Conservation (phyloP, 73 alveolate genomes). For the Uronychia binucleata region DNA sequence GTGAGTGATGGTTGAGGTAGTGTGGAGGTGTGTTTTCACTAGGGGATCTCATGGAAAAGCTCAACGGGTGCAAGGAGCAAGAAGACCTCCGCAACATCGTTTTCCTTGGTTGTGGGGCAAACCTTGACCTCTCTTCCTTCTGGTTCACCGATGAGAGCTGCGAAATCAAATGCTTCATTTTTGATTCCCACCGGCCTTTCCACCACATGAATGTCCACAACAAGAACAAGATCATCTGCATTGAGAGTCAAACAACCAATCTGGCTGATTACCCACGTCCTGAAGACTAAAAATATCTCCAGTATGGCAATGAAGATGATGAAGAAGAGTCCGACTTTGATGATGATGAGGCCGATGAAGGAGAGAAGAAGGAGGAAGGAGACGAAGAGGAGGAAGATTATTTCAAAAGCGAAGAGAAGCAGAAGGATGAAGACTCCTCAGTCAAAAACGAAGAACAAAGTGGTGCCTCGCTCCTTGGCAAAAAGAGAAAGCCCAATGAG, state of each 20-base stretch:
- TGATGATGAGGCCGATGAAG: slow-evolving; percentile 28
- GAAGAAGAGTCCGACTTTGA: slow-evolving; percentile 60
- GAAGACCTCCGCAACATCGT: slow-evolving; percentile 65
- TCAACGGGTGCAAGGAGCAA: neutral
- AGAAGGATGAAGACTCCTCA: slow-evolving; percentile 51
- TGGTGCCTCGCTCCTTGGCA: slow-evolving; percentile 47
- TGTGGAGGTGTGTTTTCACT: slow-evolving; percentile 49
- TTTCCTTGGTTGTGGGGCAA: slow-evolving; percentile 85
- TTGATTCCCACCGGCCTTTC: slow-evolving; percentile 87
- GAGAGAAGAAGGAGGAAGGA: slow-evolving; percentile 54
- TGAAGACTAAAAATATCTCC: slow-evolving; percentile 58
- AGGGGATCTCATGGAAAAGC: slow-evolving; percentile 19
- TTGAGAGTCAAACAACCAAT: slow-evolving; percentile 74
- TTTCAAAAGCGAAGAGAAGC: slow-evolving; percentile 51
- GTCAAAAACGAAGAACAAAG: slow-evolving; percentile 65
- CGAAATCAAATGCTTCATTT: slow-evolving; percentile 65
- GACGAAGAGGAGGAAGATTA: slow-evolving; percentile 72
- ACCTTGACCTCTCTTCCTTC: slow-evolving; percentile 71
- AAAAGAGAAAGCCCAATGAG: slow-evolving; percentile 59
- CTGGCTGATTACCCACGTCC: slow-evolving; percentile 77
- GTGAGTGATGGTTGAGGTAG: slow-evolving; percentile 13
- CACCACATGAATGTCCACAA: slow-evolving; percentile 75
- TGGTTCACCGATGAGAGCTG: slow-evolving; percentile 72
- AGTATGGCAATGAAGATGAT: slow-evolving; percentile 33
- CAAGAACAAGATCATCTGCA: slow-evolving; percentile 59